Percentiles rank a stretch among this genome's conserved stretches.
phyloP scores from a whole-genome alignment of 139 green algal species.

The Micromonas commoda region DNA sequence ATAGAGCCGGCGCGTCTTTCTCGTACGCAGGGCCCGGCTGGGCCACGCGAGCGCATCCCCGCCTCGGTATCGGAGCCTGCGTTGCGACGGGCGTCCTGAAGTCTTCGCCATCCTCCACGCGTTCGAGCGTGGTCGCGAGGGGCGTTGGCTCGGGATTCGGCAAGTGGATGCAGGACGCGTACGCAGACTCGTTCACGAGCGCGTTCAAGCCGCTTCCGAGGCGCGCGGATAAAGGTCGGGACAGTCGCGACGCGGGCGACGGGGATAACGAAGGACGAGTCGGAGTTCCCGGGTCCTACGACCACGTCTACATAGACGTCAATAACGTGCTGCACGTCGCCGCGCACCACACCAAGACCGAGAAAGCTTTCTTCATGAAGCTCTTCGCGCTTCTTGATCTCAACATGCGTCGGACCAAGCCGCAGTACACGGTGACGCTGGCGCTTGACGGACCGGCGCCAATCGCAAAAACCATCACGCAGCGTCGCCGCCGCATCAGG shows the following conservation, averaged over 20 bases:
- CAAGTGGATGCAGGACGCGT: constrained; percentile 9
- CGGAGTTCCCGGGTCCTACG: not conserved
- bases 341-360: constrained; percentile 18
- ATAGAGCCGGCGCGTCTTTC: too few relatives aligned
- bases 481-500: constrained; percentile 5
- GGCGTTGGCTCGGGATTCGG: not conserved
- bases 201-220: too few relatives aligned
- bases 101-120: too few relatives aligned
- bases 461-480: constrained; percentile 23
- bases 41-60: too few relatives aligned
- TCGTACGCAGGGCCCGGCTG: too few relatives aligned
- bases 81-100: not conserved
- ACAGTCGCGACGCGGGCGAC: not conserved
- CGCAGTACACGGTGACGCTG: constrained; percentile 5
- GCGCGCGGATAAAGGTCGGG: too few relatives aligned
- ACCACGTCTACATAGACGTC: constrained; percentile 24
- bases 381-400: not conserved
- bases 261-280: not conserved
- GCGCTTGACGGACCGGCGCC: constrained; percentile 19
- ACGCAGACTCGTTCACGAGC: not conserved
- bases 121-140: too few relatives aligned
- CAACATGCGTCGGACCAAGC: not conserved
- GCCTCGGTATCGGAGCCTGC: too few relatives aligned
- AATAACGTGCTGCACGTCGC: constrained; percentile 21
- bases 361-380: constrained; percentile 18